Evolutionary conservation across 2,329 filamentous ascomycete species (phyloP).

Genomic region (Boeremia exigua): DNA sequence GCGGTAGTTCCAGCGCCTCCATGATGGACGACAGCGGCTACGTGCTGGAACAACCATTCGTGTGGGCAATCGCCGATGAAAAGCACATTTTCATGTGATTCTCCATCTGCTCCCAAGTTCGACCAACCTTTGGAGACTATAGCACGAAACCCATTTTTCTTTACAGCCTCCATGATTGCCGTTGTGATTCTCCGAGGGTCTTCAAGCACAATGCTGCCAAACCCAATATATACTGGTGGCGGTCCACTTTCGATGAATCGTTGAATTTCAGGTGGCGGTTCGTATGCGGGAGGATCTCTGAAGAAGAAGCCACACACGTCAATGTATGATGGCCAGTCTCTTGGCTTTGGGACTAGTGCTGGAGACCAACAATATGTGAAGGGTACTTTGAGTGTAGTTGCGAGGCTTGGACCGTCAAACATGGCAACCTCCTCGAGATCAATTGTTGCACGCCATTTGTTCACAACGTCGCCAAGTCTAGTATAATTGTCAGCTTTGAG

Average conservation of each 20-base stretch:
- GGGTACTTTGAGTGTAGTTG: slow-evolving; percentile 47
- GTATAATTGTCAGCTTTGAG: neutral
- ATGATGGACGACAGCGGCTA: slow-evolving; percentile 81
- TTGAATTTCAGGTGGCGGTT: slow-evolving; percentile 48
- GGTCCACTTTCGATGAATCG: slow-evolving; percentile 57
- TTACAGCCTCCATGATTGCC: slow-evolving; percentile 58
- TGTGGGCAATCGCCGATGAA: slow-evolving; percentile 75
- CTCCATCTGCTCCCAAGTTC: slow-evolving; percentile 43
- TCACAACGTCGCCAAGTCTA: slow-evolving; percentile 49
- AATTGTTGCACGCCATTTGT: slow-evolving; percentile 47
- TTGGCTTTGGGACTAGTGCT: slow-evolving; percentile 33
- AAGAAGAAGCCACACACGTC: slow-evolving; percentile 57
- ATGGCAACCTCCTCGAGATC: slow-evolving; percentile 1
- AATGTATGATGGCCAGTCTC: slow-evolving; percentile 24
- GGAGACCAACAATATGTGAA: slow-evolving; percentile 57
- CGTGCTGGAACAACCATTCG: slow-evolving; percentile 82
- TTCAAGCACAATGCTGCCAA: slow-evolving; percentile 64
- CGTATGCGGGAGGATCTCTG: slow-evolving; percentile 44
- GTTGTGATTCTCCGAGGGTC: slow-evolving; percentile 51
- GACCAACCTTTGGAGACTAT: slow-evolving; percentile 60
- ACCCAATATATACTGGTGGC: slow-evolving; percentile 62
- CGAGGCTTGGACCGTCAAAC: slow-evolving; percentile 45
- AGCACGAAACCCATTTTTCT: slow-evolving; percentile 47
- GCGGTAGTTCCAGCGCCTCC: slow-evolving; percentile 88
- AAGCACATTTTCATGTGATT: slow-evolving; percentile 44